These are phyloP conservation scores for Hanseniaspora valbyensis DNA, from an alignment of 805 yeast genomes.

Conservation along the genomic window DNA sequence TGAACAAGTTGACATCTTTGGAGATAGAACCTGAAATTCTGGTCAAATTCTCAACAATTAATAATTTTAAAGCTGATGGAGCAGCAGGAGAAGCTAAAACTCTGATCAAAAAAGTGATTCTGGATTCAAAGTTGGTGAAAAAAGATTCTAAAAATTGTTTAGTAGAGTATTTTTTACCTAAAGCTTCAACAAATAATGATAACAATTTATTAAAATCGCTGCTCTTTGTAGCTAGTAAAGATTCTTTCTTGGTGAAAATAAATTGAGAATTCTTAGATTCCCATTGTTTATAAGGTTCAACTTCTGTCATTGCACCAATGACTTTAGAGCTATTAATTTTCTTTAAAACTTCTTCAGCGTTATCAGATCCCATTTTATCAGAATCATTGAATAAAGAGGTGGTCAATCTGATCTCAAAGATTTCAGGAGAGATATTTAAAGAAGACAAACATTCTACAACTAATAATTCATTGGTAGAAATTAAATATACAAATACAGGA, in stretches of 20 bases:
- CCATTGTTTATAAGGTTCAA: conserved; percentile 27
- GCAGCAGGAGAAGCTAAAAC: conserved; percentile 45
- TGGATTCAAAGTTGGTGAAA: conserved; percentile 34
- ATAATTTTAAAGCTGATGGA: conserved; percentile 47
- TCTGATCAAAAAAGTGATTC: conserved; percentile 50
- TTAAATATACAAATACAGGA: conserved; percentile 33
- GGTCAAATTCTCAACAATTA: conserved; percentile 37
- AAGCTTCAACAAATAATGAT: conserved; percentile 36
- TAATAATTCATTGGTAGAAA: conserved; percentile 30
- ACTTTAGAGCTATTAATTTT: conserved; percentile 25
- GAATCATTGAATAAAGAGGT: conserved; percentile 38
- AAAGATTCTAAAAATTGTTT: conserved; percentile 28
- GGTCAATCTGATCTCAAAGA: conserved; percentile 57
- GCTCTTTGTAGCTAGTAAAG: conserved; percentile 27
- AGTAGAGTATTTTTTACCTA: conserved; percentile 29
- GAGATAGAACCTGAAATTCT: conserved; percentile 28
- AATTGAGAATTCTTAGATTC: conserved; percentile 24
- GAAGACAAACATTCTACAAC: conserved; percentile 33
- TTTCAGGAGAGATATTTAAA: conserved; percentile 31
- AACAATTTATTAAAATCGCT: conserved; percentile 35
- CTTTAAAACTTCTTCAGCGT: conserved; percentile 28
- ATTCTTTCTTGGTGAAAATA: conserved; percentile 27
- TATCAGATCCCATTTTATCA: conserved; percentile 19
- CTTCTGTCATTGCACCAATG: conserved; percentile 20
- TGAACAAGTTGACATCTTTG: conserved; percentile 36